These are phyloP conservation scores for Cladosporium oxysporum DNA, from an alignment of 2,329 filamentous ascomycete genomes.

Conservation along the genomic window DNA sequence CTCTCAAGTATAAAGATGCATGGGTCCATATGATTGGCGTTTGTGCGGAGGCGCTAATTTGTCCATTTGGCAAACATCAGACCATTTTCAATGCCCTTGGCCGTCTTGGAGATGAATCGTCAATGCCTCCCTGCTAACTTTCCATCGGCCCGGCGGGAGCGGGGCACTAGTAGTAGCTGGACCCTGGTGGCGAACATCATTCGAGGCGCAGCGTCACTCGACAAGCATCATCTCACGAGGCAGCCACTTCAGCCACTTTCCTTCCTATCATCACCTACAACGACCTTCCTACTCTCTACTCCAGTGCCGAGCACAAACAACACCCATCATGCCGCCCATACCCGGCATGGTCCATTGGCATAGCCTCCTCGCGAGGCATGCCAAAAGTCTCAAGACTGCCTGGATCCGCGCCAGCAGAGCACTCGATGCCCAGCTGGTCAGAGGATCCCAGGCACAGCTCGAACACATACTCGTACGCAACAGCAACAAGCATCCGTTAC, in stretches of 20 bases:
- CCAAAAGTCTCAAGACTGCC: conserved; percentile 36
- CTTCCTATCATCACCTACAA: background rate
- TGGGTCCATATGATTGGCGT: background rate
- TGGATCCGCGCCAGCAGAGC: conserved; percentile 31
- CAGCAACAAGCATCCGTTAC: conserved; percentile 59
- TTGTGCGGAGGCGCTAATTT: background rate
- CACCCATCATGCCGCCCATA: conserved; percentile 39
- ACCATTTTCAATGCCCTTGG: background rate
- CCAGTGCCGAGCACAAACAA: conserved; percentile 21
- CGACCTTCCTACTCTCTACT: background rate
- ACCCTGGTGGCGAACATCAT: conserved; percentile 3
- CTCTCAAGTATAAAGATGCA: background rate
- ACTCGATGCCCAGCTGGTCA: conserved; percentile 34
- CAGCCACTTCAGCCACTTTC: background rate
- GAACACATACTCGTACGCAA: conserved; percentile 63
- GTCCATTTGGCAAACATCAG: background rate
- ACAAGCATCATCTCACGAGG: background rate
- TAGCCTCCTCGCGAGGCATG: conserved; percentile 38
- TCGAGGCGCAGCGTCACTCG: background rate
- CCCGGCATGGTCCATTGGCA: conserved; percentile 39
- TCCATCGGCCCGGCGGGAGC: background rate
- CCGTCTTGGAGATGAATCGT: background rate
- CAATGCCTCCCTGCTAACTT: background rate
- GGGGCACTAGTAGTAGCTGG: background rate
- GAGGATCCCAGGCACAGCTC: conserved; percentile 51